Conservation (phyloP, 768 basidiomycete species). For the Galerina marginata region DNA sequence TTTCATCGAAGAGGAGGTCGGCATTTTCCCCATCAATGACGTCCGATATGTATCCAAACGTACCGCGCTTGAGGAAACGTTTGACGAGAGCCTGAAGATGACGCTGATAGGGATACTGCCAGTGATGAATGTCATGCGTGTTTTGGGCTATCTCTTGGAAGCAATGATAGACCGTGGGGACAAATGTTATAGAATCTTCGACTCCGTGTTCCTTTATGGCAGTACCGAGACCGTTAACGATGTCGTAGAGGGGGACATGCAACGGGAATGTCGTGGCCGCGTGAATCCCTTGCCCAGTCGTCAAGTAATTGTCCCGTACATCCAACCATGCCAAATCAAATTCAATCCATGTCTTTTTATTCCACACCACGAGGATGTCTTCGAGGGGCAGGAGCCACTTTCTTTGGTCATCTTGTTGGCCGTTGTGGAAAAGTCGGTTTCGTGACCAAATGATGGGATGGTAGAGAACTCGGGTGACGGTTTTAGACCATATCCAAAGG, state of each 20-base stretch:
- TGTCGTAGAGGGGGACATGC: constrained; percentile 16
- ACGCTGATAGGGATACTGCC: constrained; percentile 15
- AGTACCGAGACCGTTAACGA: constrained; percentile 7
- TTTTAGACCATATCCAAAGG: constrained; percentile 16
- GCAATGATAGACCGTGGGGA: constrained; percentile 7
- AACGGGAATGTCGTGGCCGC: constrained; percentile 14
- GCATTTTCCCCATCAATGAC: constrained; percentile 8
- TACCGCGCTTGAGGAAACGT: constrained; percentile 11
- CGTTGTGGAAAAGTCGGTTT: not conserved
- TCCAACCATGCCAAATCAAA: constrained; percentile 18
- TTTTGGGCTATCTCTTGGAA: constrained; percentile 16
- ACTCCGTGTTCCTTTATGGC: constrained; percentile 14
- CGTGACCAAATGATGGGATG: constrained; percentile 1
- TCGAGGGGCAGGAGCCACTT: not conserved
- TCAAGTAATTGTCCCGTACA: constrained; percentile 15
- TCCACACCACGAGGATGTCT: constrained; percentile 12
- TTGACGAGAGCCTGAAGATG: constrained; percentile 17
- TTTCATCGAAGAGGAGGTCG: constrained; percentile 14
- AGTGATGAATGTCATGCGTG: constrained; percentile 18
- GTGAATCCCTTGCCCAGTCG: constrained; percentile 13
- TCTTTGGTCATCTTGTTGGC: too few relatives aligned
- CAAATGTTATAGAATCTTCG: constrained; percentile 12
- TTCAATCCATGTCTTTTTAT: constrained; percentile 15
- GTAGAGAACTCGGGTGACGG: not conserved
- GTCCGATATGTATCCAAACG: constrained; percentile 12